A percentile compares a stretch with the other conserved stretches of the same genome.
These are phyloP conservation scores for Aspergillus aculeatus DNA, from an alignment of 2,329 filamentous ascomycete genomes.

Conservation along the genomic window DNA sequence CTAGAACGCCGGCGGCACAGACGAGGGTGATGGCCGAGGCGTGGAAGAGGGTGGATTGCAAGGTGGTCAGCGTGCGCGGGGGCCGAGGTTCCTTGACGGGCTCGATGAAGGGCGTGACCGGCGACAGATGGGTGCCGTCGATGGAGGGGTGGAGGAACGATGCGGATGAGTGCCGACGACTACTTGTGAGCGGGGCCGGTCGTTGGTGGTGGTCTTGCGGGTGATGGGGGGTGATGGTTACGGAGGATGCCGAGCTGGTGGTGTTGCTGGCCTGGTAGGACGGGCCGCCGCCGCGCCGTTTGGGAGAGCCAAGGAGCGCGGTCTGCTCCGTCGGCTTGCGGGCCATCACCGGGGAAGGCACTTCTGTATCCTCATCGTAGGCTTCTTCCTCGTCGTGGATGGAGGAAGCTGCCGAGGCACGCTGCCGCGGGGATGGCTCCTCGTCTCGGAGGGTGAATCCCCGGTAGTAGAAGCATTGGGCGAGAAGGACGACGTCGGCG, in stretches of 20 bases:
- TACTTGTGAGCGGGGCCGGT: constrained; percentile 13
- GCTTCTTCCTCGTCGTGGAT: constrained; percentile 9
- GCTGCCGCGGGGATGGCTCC: constrained; percentile 21
- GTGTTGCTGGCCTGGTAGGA: constrained; percentile 11
- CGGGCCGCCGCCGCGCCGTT: constrained; percentile 17
- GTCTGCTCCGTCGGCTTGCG: constrained; percentile 32
- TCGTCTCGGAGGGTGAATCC: constrained; percentile 60
- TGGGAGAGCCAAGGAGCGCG: constrained; percentile 25
- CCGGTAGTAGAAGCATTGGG: constrained; percentile 93
- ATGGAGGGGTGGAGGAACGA: constrained; percentile 54
- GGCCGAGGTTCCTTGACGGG: constrained; percentile 35
- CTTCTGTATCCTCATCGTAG: constrained; percentile 21
- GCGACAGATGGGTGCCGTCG: constrained; percentile 69
- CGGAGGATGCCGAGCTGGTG: constrained; percentile 17
- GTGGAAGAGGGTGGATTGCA: constrained; percentile 66
- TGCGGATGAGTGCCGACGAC: constrained; percentile 26
- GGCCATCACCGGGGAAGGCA: constrained; percentile 10
- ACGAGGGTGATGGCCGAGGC: constrained; percentile 74
- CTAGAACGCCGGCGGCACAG: constrained; percentile 75
- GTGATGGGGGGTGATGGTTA: constrained; percentile 10
- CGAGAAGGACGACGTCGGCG: constrained; percentile 82
- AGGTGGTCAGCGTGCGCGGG: constrained; percentile 34
- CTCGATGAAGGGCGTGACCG: constrained; percentile 75
- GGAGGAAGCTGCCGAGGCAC: background rate
- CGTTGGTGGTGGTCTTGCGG: constrained; percentile 5